Evolutionary conservation across 2,329 filamentous ascomycete species (phyloP), one percentile per base, ranked within the genome.

Genomic region (Fusarium zealandicum): DNA sequence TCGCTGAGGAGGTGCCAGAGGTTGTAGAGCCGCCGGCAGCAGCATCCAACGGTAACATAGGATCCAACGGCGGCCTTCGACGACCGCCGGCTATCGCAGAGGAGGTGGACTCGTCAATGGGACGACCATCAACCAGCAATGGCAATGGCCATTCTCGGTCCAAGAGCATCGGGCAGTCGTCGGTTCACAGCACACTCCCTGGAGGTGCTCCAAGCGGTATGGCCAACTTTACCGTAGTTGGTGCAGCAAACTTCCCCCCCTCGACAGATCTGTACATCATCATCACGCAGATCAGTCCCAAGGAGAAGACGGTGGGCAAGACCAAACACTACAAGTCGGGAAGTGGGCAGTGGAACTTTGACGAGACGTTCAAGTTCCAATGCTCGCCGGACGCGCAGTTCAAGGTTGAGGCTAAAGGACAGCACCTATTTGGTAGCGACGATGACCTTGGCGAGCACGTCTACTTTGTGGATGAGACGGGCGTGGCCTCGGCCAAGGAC

Each of bases 381-480:
- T 96, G 92, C 75, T 83, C 88, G 1, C 87, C 93, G 2, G 93
- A 97, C 65, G 82, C 90, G 17, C 87, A 90, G 69, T 98, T 97
- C 82, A 90, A 92, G 71, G 72, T 99, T 57, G 84, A 90, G 59
- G 92, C 92, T 57, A 92, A 92, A 71, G 89, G 92, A 66, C 91
- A 96, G 69, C 85, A 90, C 67, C 90, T 87, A 1, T 93, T 98
- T 69, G 89, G 90, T 44, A 89, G 86, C 52, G 92, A 96, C 70
- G 88, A 93, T 50, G 84, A 88, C 54, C 82, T 99, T 0, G 95
- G 95, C 46, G 93, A 98, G 69, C 85, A 85, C 5, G 72, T 89
- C n/a, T 96, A 96, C 76, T 93, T 96, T 70, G 85, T 99, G n/a
- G 92, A 93, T 61, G 93, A 99, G 70, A 83, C 81, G 2, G 83